phyloP scores from a whole-genome alignment of 139 green algal genomes.

The Mesotaenium endlicherianum region DNA sequence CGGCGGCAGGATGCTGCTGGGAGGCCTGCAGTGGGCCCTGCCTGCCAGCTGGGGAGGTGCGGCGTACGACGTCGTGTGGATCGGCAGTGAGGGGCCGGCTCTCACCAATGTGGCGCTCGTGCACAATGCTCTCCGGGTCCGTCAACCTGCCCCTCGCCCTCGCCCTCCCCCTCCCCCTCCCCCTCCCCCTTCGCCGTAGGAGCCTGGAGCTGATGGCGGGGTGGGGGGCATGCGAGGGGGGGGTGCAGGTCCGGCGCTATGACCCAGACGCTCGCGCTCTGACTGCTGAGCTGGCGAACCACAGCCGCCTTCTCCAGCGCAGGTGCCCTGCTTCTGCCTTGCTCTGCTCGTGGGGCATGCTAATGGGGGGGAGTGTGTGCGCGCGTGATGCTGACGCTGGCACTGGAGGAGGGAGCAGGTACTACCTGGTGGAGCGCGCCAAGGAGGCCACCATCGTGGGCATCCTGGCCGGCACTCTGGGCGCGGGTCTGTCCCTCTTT shows the following conservation, averaged over 20 bases:
- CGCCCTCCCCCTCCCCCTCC: too few relatives aligned
- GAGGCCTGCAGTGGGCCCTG: slow-evolving; percentile 27
- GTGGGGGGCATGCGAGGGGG: too few relatives aligned
- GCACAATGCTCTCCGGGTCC: slow-evolving; percentile 32
- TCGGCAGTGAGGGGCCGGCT: slow-evolving; percentile 42
- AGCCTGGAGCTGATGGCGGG: too few relatives aligned
- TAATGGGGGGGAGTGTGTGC: background rate
- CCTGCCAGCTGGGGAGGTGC: background rate
- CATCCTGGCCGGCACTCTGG: slow-evolving; percentile 77
- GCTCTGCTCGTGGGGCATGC: background rate
- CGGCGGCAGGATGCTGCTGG: slow-evolving; percentile 11
- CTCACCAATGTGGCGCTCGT: slow-evolving; percentile 41
- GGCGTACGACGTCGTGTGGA: slow-evolving; percentile 37
- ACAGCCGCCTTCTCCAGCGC: slow-evolving; percentile 12
- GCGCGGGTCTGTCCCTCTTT: slow-evolving; percentile 49
- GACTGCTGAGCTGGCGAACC: background rate
- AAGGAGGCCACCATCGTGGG: slow-evolving; percentile 80
- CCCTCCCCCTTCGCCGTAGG: too few relatives aligned
- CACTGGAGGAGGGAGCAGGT: slow-evolving; percentile 46
- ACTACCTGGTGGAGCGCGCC: slow-evolving; percentile 85
- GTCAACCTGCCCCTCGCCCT: background rate
- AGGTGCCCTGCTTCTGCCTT: background rate
- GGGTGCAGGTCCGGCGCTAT: slow-evolving; percentile 37
- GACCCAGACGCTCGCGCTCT: slow-evolving; percentile 17
- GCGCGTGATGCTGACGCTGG: background rate